Base-by-base conservation (phyloP, 352 stramenopile species). In the Heterotrichella gracilis region DNA sequence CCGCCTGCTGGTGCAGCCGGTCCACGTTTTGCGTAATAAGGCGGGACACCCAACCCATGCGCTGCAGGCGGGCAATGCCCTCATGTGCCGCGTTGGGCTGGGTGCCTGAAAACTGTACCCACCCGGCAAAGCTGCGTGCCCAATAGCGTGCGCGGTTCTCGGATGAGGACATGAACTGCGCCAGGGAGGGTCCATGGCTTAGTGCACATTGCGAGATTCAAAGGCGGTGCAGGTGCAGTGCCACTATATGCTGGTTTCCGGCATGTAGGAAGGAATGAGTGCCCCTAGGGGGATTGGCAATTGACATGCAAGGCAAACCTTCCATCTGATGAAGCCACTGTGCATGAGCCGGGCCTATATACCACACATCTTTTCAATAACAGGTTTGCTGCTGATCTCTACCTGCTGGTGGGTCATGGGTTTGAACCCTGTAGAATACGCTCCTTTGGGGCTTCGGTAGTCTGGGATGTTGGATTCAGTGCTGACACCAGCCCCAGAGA, bases 21-120 rank as follows among this genome's bases (percentile, higher is more conserved):
- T 97, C 90, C n/a, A 97, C 89, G 75, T 97, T 97, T 77, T 96
- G 90, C 9, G 90, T 96, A 25, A 96, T 79, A 20, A 95, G n/a
- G n/a, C n/a, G n/a, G n/a, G n/a, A n/a, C 20, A 89, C 73, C n/a
- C 73, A 72, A 0, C 77, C 76, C 25, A 69, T 70, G 39, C 73
- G 24, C 74, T 90, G 82, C 21, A 96, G 75, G 22, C 72, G 68
- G 0, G 89, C 82, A 3, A 97, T 70, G 14, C 85, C 84, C 22
- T 78, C 24, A 75, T 97, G 90, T 22, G 86, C 87, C 1, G 70
- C 71, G 73, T 96, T 96, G 3, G 85, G 83, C 71, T 80, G 68
- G 20, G 83, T 76, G 39, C 72, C 73, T 3, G 79, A 76, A 72
- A 92, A 90, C 72, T 86, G 83, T 42, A 79, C 76, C 78, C 82